Evolutionary conservation across 805 yeast genomes (phyloP), one percentile per base, ranked within the genome.

Genomic region (Suhomyces tanzawaensis): DNA sequence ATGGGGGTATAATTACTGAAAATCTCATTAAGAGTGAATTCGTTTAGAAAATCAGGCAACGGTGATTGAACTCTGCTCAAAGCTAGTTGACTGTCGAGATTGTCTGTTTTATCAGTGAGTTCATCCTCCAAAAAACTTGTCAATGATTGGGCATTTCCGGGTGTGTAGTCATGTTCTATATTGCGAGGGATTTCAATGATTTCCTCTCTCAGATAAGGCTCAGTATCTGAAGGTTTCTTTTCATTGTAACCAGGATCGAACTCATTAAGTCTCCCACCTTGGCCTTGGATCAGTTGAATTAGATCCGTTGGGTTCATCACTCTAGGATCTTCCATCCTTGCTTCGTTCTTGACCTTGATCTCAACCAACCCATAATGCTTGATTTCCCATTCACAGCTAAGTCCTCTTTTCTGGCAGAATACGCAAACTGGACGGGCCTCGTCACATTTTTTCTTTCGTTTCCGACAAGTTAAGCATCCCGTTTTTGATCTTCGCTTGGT

Each of bases 371-470:
- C 28, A 26, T 22, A 39, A 19, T 40, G 22, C 16, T 34, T 29
- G 28, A 36, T 34, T 6, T 39, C 38, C 45, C 44, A 45, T 4
- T 44, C 45, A 30, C 50, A 46, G 8, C 4, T 26, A 8, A 38
- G 17, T 3, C 40, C 39, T 19, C 47, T 24, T 26, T 27, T 28
- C 3, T n/a, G 22, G 19, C 50, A 46, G 3, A 34, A 38, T 1
- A 24, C 18, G 27, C 50, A 46, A n/a, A 13, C 19, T 6, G 50
- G 50, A 6, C 37, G 43, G 6, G 32, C 22, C 19, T 46, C 50
- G 17, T 46, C 50, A 26, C 50, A 46, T 19, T 46, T 46, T 39
- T 40, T 42, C 33, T 41, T 34, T 3, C 48, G 30, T 24, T 23
- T 33, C 4, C 50, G 39, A 19, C 50, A 46, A 4, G 31, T 38